Conservation (phyloP, 2,329 filamentous ascomycete species). For the Xylaria sp. region DNA sequence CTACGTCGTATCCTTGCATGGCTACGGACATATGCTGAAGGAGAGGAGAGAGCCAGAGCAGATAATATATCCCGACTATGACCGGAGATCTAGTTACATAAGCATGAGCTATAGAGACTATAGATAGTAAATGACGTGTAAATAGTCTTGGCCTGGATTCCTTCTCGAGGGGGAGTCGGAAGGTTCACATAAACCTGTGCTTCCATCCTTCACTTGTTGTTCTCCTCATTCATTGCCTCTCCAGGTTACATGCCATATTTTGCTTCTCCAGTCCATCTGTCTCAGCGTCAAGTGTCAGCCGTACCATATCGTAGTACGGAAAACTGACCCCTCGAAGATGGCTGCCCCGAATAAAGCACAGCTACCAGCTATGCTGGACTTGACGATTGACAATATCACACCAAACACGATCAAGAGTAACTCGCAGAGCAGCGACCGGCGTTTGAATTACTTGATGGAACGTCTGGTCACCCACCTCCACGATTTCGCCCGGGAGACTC, state of each 20-base stretch:
- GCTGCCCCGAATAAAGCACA: slow-evolving; percentile 19
- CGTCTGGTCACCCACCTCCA: slow-evolving; percentile 72
- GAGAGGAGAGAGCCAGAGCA: neutral
- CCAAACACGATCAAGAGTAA: slow-evolving; percentile 71
- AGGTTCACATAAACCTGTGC: no score
- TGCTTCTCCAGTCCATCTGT: neutral
- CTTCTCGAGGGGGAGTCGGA: neutral
- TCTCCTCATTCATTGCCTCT: no score
- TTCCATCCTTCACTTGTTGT: no score
- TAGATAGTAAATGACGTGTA: neutral
- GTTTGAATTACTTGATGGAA: slow-evolving; percentile 67
- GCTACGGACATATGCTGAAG: neutral
- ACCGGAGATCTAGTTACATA: neutral
- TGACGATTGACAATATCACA: slow-evolving; percentile 76
- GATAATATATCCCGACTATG: neutral
- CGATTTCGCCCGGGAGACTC: slow-evolving; percentile 74
- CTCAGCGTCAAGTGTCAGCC: neutral
- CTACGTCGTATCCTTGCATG: neutral
- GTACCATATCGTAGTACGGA: neutral
- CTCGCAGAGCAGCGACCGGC: slow-evolving; percentile 58
- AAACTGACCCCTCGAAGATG: slow-evolving; percentile 19
- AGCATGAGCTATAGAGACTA: neutral
- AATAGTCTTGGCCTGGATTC: neutral
- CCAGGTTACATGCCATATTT: neutral
- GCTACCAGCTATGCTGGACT: slow-evolving; percentile 55